Evolutionary conservation across 2,329 filamentous ascomycete species (phyloP).

Genomic region (Apiospora marii): DNA sequence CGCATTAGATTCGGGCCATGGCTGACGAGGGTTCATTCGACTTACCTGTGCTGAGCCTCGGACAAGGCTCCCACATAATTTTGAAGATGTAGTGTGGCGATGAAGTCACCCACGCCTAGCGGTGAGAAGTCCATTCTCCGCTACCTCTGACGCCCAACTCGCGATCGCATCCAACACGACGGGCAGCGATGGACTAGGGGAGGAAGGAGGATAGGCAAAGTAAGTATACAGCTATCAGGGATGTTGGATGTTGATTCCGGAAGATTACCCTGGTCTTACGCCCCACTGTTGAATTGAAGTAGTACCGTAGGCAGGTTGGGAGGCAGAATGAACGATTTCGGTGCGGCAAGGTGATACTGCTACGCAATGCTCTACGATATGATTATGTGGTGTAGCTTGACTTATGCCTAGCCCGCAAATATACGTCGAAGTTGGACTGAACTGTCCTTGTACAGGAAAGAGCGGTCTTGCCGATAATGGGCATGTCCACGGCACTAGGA

Average conservation of each 20-base stretch:
- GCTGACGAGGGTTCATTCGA: background rate
- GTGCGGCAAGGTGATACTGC: background rate
- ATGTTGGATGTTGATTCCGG: background rate
- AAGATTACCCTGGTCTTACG: background rate
- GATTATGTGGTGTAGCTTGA: background rate
- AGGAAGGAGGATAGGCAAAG: background rate
- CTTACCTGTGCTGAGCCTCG: background rate
- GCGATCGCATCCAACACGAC: background rate
- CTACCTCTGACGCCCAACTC: background rate
- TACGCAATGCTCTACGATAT: background rate
- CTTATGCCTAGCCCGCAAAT: background rate
- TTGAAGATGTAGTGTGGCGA: background rate
- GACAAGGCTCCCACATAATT: background rate
- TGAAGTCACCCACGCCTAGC: background rate
- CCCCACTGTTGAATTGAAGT: constrained; percentile 13
- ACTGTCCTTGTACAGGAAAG: background rate
- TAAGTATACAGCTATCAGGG: background rate
- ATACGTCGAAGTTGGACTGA: background rate
- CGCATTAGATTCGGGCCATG: background rate
- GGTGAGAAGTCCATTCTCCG: background rate
- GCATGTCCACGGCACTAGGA: background rate
- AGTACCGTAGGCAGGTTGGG: background rate
- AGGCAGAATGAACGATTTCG: background rate
- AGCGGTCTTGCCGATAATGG: background rate
- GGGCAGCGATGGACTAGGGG: background rate